Evolutionary conservation across 2,329 filamentous ascomycete species (phyloP).

Genomic region (Metarhizium brunneum): DNA sequence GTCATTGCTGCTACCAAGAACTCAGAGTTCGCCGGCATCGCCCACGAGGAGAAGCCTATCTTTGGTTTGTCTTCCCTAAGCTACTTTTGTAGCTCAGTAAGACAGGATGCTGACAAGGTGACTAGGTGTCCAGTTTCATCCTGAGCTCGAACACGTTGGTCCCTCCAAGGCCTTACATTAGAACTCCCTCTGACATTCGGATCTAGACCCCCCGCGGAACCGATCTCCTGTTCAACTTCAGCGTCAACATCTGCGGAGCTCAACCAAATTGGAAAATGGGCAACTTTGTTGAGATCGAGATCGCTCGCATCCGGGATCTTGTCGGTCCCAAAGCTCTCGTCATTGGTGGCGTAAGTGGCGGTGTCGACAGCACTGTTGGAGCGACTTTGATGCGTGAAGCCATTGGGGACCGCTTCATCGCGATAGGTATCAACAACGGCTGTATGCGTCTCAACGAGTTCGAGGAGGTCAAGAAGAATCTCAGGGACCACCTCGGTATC

Average conservation of each 20-base stretch:
- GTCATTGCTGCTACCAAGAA: conserved; percentile 68
- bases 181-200: too few species aligned
- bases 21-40: conserved; percentile 71
- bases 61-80: conserved; percentile 23
- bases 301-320: conserved; percentile 67
- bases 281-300: conserved; percentile 73
- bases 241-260: conserved; percentile 70
- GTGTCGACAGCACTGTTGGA: conserved; percentile 83
- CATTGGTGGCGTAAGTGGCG: conserved; percentile 43
- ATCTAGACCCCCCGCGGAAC: conserved; percentile 44
- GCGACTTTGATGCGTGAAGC: conserved; percentile 80
- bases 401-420: conserved; percentile 52
- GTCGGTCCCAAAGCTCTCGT: conserved; percentile 80
- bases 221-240: conserved; percentile 72
- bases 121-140: conserved; percentile 73
- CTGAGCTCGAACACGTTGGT: conserved; percentile 49
- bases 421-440: conserved; percentile 71
- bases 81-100: conserved; percentile 4
- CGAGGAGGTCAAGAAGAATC: conserved; percentile 67
- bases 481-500: conserved; percentile 73
- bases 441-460: conserved; percentile 82
- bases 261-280: conserved; percentile 75
- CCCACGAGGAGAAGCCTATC: conserved; percentile 58
- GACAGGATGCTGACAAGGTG: background rate
- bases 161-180: too few species aligned